Conservation (phyloP, 306 rosid genomes). For the Lathyrus sativus region DNA sequence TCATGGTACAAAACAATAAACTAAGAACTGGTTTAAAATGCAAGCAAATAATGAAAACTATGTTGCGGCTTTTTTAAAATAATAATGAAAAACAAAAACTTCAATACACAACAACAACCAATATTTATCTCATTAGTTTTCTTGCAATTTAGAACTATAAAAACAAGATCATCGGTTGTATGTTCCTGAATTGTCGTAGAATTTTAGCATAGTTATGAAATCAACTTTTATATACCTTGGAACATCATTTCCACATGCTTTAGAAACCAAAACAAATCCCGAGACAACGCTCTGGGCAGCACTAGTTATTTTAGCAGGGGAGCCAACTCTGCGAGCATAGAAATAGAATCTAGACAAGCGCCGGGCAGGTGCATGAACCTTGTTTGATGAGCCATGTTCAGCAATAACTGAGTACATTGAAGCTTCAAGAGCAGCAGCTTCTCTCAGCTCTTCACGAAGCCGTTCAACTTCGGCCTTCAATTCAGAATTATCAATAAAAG, state of each 20-base stretch:
- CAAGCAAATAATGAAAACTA: constrained; percentile 2
- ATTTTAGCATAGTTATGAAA: constrained; percentile 33
- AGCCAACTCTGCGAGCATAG: constrained; percentile 60
- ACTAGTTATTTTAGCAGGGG: constrained; percentile 57
- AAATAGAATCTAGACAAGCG: constrained; percentile 86
- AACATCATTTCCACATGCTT: constrained; percentile 93
- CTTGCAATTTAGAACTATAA: constrained; percentile 24
- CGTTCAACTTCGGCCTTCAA: constrained; percentile 61
- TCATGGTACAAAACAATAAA: constrained; percentile 36
- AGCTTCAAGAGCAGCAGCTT: constrained; percentile 88
- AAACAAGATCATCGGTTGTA: constrained; percentile 26
- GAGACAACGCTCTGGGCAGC: constrained; percentile 73
- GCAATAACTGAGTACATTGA: constrained; percentile 77
- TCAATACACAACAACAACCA: constrained; percentile 1
- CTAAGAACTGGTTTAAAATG: constrained; percentile 16
- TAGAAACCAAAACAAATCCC: constrained; percentile 82
- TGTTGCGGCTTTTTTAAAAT: not conserved
- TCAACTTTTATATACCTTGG: constrained; percentile 62
- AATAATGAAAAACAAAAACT: constrained; percentile 22
- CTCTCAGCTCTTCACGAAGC: constrained; percentile 79
- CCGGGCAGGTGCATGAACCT: constrained; percentile 91
- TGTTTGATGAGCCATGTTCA: constrained; percentile 82
- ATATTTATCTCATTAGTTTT: constrained; percentile 7
- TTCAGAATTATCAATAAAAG: constrained; percentile 41
- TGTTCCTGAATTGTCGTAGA: constrained; percentile 8